These are phyloP conservation scores for Penicillium sumatraense DNA, from an alignment of 2,329 filamentous ascomycete genomes.

Conservation along the genomic window DNA sequence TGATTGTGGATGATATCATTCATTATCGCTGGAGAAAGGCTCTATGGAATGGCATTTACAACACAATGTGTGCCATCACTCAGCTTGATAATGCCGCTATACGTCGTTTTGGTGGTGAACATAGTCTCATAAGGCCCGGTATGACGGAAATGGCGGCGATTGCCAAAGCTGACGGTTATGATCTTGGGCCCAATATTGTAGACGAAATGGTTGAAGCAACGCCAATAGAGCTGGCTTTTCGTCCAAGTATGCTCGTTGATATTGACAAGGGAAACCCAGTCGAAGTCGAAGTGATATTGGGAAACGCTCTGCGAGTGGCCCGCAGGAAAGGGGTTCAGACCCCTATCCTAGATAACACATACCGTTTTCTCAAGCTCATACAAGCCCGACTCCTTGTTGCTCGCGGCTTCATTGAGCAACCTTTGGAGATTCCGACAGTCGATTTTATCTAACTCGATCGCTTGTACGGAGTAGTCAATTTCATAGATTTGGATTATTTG, in stretches of 20 bases:
- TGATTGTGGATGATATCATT: constrained; percentile 37
- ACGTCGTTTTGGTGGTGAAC: constrained; percentile 43
- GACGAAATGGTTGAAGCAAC: constrained; percentile 13
- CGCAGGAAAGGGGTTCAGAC: constrained; percentile 13
- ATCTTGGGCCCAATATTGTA: constrained; percentile 13
- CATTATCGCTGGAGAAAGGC: constrained; percentile 46
- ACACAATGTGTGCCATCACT: constrained; percentile 58
- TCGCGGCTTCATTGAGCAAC: constrained; percentile 12
- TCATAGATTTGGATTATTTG: too few relatives aligned
- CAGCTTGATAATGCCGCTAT: constrained; percentile 58
- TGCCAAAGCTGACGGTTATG: constrained; percentile 18
- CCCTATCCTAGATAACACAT: constrained; percentile 17
- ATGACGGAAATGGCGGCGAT: constrained; percentile 48
- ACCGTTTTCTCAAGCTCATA: constrained; percentile 17
- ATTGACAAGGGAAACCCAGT: constrained; percentile 19
- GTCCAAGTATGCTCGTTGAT: constrained; percentile 21
- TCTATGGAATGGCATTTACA: constrained; percentile 57
- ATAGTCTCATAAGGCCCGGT: constrained; percentile 53
- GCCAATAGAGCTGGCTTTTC: constrained; percentile 13
- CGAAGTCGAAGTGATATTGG: constrained; percentile 20
- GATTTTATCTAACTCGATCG: constrained; percentile 8
- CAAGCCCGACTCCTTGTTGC: constrained; percentile 15
- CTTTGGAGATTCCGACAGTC: constrained; percentile 6
- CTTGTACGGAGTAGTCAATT: too few relatives aligned
- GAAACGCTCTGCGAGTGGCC: constrained; percentile 17